Base-by-base conservation (phyloP, 768 basidiomycete species). In the Russula sp. region DNA sequence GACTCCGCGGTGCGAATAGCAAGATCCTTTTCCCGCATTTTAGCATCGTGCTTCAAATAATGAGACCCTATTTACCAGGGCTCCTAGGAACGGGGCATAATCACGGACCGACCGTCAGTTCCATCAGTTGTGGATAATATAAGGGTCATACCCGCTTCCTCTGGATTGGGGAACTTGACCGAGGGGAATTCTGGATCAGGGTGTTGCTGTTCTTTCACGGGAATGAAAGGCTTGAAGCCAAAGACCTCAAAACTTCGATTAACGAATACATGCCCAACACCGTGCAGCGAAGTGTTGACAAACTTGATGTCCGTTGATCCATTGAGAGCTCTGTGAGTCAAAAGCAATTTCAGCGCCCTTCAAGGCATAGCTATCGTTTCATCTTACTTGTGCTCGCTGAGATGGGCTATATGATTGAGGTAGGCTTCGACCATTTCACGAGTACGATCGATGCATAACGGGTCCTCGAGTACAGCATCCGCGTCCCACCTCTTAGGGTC, bases 211-310 rank as follows among this genome's bases (percentile, higher is more conserved):
- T 85, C 81, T 57, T 72, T 70, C 13, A 93, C 89, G 2, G 85
- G 81, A 11, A 80, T 77, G 72, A 82, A 87, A 1, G 82, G 79
- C 20, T 78, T 70, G 64, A 92, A 85, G 6, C 85, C 85, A 62
- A 84, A 85, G 3, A 75, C 65, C 44, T 78, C 74, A 64, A 94
- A 88, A 0, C 84, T 87, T 56, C 77, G 73, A 9, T 73, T 74
- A 46, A 84, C 79, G 69, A 88, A 88, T 5, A 78, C 74, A 72
- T 93, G 81, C 68, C 91, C 86, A 59, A 95, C 93, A 0, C 93
- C 93, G 69, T 95, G 93, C 89, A 95, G 87, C 0, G 92, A 89
- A 0, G 94, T 95, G 71, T 92, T 92, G 22, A 92, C 88, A 68
- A 94, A 91, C 68, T 79, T 83, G 65, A 87, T 62, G 5, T 75